These are phyloP conservation scores for Wickerhamiella lipophila DNA, from an alignment of 805 yeast genomes.

Conservation along the genomic window DNA sequence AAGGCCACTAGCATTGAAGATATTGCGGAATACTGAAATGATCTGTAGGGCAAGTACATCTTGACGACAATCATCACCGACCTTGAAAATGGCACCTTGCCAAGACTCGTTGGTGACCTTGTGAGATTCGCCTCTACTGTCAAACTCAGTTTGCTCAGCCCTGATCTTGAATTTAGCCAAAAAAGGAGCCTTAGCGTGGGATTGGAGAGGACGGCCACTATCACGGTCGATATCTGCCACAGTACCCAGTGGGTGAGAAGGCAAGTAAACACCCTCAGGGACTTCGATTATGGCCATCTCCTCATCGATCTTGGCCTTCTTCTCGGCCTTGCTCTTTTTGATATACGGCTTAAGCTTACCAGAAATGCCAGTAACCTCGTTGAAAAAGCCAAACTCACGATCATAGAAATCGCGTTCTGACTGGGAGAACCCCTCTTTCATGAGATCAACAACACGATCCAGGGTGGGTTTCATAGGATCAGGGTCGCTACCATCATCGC, in stretches of 20 bases:
- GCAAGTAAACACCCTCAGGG: constrained; percentile 76
- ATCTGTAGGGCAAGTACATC: constrained; percentile 89
- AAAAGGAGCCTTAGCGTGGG: constrained; percentile 98
- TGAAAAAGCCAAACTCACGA: constrained; percentile 77
- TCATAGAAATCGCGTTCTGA: constrained; percentile 58
- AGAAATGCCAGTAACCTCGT: constrained; percentile 82
- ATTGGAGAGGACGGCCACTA: constrained; percentile 88
- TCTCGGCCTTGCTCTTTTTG: constrained; percentile 89
- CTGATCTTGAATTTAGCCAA: constrained; percentile 88
- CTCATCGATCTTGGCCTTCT: constrained; percentile 89
- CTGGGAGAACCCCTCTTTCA: constrained; percentile 48
- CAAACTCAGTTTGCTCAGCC: constrained; percentile 30
- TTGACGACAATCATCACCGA: constrained; percentile 98
- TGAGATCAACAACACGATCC: constrained; percentile 54
- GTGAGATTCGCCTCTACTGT: constrained; percentile 15
- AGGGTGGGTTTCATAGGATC: constrained; percentile 73
- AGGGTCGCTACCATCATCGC: constrained; percentile 71
- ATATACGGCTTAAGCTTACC: constrained; percentile 92
- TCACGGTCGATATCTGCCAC: constrained; percentile 82
- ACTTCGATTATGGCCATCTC: constrained; percentile 74
- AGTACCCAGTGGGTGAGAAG: constrained; percentile 93
- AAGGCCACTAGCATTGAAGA: constrained; percentile 78
- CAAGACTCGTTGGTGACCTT: constrained; percentile 46
- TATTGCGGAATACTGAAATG: constrained; percentile 79
- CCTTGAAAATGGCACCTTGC: constrained; percentile 96